These are phyloP conservation scores for Dryas alaskensis DNA, from an alignment of 306 rosid species.

Conservation along the genomic window DNA sequence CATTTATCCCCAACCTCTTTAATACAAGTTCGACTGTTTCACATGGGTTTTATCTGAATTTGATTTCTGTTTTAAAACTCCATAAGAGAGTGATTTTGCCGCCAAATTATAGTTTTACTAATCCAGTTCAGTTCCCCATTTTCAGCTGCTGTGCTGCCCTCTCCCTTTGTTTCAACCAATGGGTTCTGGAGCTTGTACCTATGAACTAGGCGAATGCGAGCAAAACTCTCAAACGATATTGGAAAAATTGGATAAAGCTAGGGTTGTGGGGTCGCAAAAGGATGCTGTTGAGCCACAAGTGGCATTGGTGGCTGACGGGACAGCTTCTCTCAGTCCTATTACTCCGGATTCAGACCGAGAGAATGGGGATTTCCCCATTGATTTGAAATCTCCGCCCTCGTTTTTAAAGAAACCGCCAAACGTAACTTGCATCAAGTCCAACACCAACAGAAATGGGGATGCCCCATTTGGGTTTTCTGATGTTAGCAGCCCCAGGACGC, in stretches of 20 bases:
- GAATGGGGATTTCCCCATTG: conserved; percentile 46
- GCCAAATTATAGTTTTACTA: neutral
- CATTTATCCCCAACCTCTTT: neutral
- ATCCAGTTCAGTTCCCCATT: neutral
- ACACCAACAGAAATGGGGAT: conserved; percentile 12
- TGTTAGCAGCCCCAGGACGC: conserved; percentile 57
- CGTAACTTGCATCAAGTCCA: conserved; percentile 21
- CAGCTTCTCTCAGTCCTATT: conserved; percentile 44
- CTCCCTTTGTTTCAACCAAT: conserved; percentile 14
- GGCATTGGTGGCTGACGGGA: conserved; percentile 11
- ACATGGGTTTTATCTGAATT: conserved; percentile 4
- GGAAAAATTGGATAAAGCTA: conserved; percentile 18
- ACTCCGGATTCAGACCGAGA: conserved; percentile 63
- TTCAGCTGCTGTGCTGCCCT: conserved; percentile 3
- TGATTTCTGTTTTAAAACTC: neutral
- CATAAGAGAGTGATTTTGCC: neutral
- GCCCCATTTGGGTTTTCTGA: conserved; percentile 14
- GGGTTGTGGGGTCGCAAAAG: conserved; percentile 14
- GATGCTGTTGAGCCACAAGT: conserved; percentile 24
- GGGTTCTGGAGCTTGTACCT: conserved; percentile 42
- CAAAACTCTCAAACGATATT: conserved; percentile 10
- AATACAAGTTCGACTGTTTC: neutral
- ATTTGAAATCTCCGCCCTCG: conserved; percentile 41
- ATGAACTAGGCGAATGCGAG: conserved; percentile 16
- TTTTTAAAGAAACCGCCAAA: conserved; percentile 37